phyloP scores from a whole-genome alignment of 2,329 filamentous ascomycete species.

The Epicoccum sorghinum region DNA sequence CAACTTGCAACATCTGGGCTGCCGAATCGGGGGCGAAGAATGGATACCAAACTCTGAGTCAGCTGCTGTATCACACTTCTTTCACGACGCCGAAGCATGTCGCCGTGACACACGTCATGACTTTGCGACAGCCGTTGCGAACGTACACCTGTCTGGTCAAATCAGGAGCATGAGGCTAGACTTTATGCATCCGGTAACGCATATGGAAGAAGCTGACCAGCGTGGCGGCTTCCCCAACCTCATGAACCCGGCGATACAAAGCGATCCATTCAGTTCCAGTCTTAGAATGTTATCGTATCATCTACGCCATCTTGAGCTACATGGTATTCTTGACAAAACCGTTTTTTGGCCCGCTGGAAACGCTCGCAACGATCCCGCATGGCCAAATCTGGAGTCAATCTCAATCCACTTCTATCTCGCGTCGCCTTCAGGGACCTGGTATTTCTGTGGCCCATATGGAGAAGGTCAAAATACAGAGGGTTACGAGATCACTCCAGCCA shows the following conservation, averaged over 20 bases:
- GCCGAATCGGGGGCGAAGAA: not conserved
- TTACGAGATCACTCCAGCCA: not conserved
- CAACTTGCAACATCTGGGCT: not conserved
- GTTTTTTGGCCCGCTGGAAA: not conserved
- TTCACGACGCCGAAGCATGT: not conserved
- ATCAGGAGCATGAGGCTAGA: not conserved
- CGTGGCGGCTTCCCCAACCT: not conserved
- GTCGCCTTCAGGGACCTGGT: not conserved
- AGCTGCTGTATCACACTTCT: not conserved
- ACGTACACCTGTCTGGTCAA: not conserved
- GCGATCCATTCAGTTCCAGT: not conserved
- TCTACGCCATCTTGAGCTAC: not conserved
- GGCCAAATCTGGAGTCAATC: not conserved
- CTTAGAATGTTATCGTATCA: not conserved
- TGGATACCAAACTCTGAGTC: not conserved
- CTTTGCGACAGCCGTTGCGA: not conserved
- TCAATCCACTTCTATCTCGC: not conserved
- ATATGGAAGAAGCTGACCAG: not conserved
- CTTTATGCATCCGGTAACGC: not conserved
- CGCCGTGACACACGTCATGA: not conserved
- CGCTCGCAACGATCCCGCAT: not conserved
- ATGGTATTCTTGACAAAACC: not conserved
- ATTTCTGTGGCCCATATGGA: not conserved
- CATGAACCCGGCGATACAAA: not conserved
- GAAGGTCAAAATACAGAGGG: not conserved